Base-by-base conservation (phyloP, 2,329 filamentous ascomycete species). In the Aspergillus pseudotamarii region DNA sequence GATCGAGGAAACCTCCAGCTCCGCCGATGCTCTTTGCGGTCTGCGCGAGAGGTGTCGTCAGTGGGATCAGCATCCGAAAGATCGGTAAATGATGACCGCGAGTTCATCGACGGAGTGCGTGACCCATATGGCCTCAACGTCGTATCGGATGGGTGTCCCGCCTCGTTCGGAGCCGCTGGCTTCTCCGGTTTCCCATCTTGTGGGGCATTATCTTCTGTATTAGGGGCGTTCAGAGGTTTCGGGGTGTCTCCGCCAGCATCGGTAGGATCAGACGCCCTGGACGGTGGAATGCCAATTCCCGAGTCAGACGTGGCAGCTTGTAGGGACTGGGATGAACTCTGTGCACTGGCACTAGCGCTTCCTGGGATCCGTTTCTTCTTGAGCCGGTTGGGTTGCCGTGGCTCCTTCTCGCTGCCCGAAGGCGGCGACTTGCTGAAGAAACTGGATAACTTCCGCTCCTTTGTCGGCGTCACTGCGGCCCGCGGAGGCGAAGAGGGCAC, bases 281-380 rank as follows among this genome's bases (percentile, higher is more conserved):
- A 60, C 21, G 66, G 64, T 58, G 72, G 73, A 41, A 69, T 60
- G 28, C 68, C 64, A 36, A 83, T 28, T 76, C 80, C 63, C 75
- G 81, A 28, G 79, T 86, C 74, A 16, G 71, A 74, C 10, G 76
- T 73, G 19, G 73, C 73, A 6, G 67, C 83, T 36, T 80, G 79
- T n/a, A 96, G 81, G 9, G 94, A 97, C 19, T 91, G 87, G 8
- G 87, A 91, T 19, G 95, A 98, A 73, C 94, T 97, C 67, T 97
- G 93, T 0, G 94, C 94, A 74, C 94, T 97, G 23, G 89, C 90
- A 69, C 93, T 94, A 26, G 91, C 80, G 72, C 91, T 92, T 48
- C 88, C 89, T 0, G 91, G 89, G 60, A 91, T 82, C n/a, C 80
- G 85, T 78, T 92, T 97, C 83, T 98, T 98, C 77, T 90, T 91